These are phyloP conservation scores for Fraxinus dipetala DNA, from an alignment of 305 asterid species.

Conservation along the genomic window DNA sequence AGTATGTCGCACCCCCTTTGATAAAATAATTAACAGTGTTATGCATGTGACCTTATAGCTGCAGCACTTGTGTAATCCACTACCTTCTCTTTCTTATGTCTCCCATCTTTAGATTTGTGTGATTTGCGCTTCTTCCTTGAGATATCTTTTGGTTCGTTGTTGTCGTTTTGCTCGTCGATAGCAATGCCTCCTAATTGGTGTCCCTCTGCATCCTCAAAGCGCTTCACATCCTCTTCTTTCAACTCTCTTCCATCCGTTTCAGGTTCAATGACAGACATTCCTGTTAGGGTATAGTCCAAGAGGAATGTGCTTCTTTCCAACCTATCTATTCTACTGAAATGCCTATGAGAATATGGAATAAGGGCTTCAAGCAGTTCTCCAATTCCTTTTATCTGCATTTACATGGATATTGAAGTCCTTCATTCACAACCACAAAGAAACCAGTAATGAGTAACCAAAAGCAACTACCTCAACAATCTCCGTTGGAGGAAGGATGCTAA, in stretches of 20 bases:
- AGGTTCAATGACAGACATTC: slow-evolving; percentile 86
- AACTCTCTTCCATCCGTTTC: slow-evolving; percentile 32
- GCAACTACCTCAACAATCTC: slow-evolving; percentile 66
- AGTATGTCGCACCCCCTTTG: neutral
- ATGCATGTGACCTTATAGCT: slow-evolving; percentile 39
- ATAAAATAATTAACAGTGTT: slow-evolving; percentile 3
- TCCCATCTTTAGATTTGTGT: slow-evolving; percentile 43
- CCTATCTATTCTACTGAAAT: slow-evolving; percentile 67
- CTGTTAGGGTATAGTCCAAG: slow-evolving; percentile 64
- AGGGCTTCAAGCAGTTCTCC: slow-evolving; percentile 81
- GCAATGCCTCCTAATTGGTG: slow-evolving; percentile 19
- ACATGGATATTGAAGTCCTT: neutral
- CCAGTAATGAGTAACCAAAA: slow-evolving; percentile 1
- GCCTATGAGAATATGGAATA: slow-evolving; percentile 78
- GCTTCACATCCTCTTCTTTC: slow-evolving; percentile 26
- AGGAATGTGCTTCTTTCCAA: slow-evolving; percentile 74
- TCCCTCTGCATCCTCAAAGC: slow-evolving; percentile 26
- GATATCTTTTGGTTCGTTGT: slow-evolving; percentile 23
- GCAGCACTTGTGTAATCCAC: slow-evolving; percentile 30
- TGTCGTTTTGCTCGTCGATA: slow-evolving; percentile 20
- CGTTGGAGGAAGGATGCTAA: slow-evolving; percentile 59
- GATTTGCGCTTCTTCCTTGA: slow-evolving; percentile 58
- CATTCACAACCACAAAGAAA: neutral
- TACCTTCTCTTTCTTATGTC: slow-evolving; percentile 55
- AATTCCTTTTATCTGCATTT: slow-evolving; percentile 60